Base-by-base conservation (phyloP, 345 rosid species). In the Raphanus sativus region DNA sequence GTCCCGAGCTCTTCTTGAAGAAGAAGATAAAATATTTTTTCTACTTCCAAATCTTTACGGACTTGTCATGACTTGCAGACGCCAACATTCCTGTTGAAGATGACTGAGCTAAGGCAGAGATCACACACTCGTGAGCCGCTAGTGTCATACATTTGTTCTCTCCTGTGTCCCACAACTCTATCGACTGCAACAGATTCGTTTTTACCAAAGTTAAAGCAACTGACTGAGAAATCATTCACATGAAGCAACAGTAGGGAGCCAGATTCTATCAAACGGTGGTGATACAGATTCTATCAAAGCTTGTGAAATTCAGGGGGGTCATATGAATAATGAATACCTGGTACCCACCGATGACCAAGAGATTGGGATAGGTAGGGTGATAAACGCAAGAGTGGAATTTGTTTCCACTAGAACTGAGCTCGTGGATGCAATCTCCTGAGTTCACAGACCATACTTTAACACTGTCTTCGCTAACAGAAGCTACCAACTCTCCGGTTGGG, bases 1-100 rank as follows among this genome's bases (percentile, higher is more conserved):
- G 73, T 71, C 54, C 62, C 28, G 67, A 64, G 71, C 76, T 71
- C 71, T 65, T 33, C 48, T 42, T 7, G 3, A 68, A 36, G 21
- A 21, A 40, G 48, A 58, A 34, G 52, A 60, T 21, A 45, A 6
- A 68, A 68, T 81, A 62, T 48, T 40, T 29, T 24, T 60, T 55
- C 71, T 83, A 91, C 77, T 92, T 94, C 98, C 98, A 92, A 60
- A 94, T 89, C 89, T 88, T 92, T 26, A 94, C 95, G 1, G 94
- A 88, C 78, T 90, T 94, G 88, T 92, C 98, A 62, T 90, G 85
- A 76, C 98, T 94, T 6, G 98, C 88, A 8, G 98, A 89, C 16
- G 93, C 98, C 16, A 92, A 78, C 95, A 90, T 84, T 81, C 94
- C 92, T 0, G 89, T 88, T 6, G 80, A 70, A 0, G 86, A 91